phyloP scores from a whole-genome alignment of 176 grass and related monocot genomes.

The Oryza australiensis region DNA sequence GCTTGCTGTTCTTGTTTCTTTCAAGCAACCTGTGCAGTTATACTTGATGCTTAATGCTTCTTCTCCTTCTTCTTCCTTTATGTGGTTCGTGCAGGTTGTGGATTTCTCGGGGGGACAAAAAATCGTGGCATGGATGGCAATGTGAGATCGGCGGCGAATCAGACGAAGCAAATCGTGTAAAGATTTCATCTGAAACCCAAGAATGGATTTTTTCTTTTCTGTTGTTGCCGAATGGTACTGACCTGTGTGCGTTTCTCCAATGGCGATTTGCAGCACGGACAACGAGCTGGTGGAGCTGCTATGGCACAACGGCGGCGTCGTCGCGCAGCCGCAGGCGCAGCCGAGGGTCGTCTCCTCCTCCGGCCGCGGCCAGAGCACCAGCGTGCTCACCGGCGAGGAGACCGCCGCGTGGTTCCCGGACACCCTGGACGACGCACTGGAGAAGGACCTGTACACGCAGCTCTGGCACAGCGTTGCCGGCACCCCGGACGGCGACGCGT shows the following conservation, averaged over 20 bases:
- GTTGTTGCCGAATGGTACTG: not conserved
- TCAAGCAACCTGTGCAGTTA: not conserved
- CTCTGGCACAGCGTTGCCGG: conserved; percentile 69
- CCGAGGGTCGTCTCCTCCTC: conserved; percentile 29
- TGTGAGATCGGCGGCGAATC: conserved; percentile 33
- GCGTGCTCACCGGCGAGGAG: conserved; percentile 59
- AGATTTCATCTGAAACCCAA: not conserved
- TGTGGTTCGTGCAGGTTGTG: not conserved
- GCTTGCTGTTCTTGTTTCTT: conserved; percentile 1
- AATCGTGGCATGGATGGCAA: conserved; percentile 49
- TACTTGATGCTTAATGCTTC: not conserved
- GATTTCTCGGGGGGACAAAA: not conserved
- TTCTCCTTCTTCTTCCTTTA: not conserved
- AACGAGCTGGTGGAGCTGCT: conserved; percentile 75
- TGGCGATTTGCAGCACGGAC: conserved; percentile 47
- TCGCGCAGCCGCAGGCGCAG: conserved; percentile 64
- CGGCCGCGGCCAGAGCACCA: conserved; percentile 33
- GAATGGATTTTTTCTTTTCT: not conserved
- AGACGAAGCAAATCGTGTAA: conserved; percentile 46
- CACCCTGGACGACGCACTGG: conserved; percentile 61
- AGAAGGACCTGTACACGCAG: conserved; percentile 78
- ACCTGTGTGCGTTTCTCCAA: conserved; percentile 1
- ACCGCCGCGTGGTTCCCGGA: conserved; percentile 75
- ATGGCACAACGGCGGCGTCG: conserved; percentile 78
- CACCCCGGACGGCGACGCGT: not conserved